Base-by-base conservation (phyloP, 768 basidiomycete genomes). In the Gloeostereum incarnatum region DNA sequence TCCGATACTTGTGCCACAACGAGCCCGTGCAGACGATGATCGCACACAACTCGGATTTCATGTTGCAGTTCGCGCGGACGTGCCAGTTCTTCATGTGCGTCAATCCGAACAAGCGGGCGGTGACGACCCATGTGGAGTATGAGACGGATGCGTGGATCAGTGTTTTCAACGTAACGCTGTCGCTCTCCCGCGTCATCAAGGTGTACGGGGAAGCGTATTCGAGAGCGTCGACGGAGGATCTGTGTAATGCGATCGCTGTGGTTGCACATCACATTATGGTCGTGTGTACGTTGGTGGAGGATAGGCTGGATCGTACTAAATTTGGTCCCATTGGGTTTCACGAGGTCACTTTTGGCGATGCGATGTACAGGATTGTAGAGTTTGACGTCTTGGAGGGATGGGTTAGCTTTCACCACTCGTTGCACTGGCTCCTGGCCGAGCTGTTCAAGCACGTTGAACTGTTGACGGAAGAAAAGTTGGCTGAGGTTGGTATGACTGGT, bases 101-200 rank as follows among this genome's bases (percentile, higher is more conserved):
- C 52, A 92, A 94, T 52, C 82, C 92, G 2, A 91, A 92, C 58
- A 79, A 81, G 48, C 76, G 94, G 13, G 89, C 84, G 14, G 76
- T 69, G 4, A 71, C 74, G 20, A 81, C 66, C 36, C 96, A 98
- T 49, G 78, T 99, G 49, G 94, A 97, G 57, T 99, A 87, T 61
- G 96, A 99, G 62, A 84, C 85, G 21, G 96, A 99, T 47, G 83
- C 84, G 14, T 96, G 93, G 94, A 89, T 96, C 45, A 87, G 82
- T 49, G 89, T 96, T 10, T 98, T 98, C 60, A 92, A 93, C 48
- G 84, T 97, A 17, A 92, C 91, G 5, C 73, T 94, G 7, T 92
- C 89, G 23, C 62, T 99, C 18, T 84, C 86, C 5, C 79, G 90
- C 31, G 78, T 90, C 27, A 87, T 89, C 64, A 87, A 90, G 53